A percentile compares a stretch with the other conserved stretches of the same genome.
Evolutionary conservation across 2,329 filamentous ascomycete genomes (phyloP).

Genomic region (Clarireedia homoeocarpa): DNA sequence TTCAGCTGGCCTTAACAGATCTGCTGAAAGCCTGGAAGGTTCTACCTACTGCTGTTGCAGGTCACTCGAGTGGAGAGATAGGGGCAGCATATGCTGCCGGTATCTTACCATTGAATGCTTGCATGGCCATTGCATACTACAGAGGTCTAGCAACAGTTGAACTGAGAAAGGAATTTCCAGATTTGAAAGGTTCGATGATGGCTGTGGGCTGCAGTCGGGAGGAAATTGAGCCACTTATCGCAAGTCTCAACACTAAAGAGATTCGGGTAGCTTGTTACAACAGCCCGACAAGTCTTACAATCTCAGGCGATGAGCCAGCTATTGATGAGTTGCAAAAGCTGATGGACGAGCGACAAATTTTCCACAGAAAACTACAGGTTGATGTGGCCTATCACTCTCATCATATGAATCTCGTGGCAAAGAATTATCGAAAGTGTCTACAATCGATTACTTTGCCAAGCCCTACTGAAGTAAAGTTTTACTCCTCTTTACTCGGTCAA

Average conservation of each 20-base stretch:
- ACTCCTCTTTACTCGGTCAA: constrained; percentile 36
- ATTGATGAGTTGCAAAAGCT: constrained; percentile 14
- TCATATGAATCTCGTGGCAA: constrained; percentile 6
- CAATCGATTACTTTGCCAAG: constrained; percentile 1
- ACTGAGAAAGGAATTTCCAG: constrained; percentile 29
- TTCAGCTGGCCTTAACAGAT: constrained; percentile 39
- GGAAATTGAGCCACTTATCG: constrained; percentile 16
- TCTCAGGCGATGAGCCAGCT: constrained; percentile 17
- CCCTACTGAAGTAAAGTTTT: constrained; percentile 27
- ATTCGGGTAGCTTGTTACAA: constrained; percentile 27
- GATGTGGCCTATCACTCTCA: constrained; percentile 10
- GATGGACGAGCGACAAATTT: constrained; percentile 18
- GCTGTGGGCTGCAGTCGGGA: constrained; percentile 32
- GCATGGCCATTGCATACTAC: constrained; percentile 25
- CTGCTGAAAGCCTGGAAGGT: constrained; percentile 34
- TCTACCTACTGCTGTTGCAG: constrained; percentile 20
- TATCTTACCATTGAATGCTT: constrained; percentile 15
- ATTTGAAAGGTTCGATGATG: constrained; percentile 38
- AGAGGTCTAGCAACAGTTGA: constrained; percentile 22
- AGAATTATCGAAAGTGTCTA: constrained; percentile 6
- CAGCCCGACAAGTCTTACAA: constrained; percentile 18
- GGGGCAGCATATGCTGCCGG: constrained; percentile 26
- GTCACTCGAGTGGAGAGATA: constrained; percentile 28
- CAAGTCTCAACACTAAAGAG: constrained; percentile 1
- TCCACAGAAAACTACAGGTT: constrained; percentile 16